Evolutionary conservation across 2,329 filamentous ascomycete species (phyloP).

Genomic region (Calonectria pseudoreteaudii): DNA sequence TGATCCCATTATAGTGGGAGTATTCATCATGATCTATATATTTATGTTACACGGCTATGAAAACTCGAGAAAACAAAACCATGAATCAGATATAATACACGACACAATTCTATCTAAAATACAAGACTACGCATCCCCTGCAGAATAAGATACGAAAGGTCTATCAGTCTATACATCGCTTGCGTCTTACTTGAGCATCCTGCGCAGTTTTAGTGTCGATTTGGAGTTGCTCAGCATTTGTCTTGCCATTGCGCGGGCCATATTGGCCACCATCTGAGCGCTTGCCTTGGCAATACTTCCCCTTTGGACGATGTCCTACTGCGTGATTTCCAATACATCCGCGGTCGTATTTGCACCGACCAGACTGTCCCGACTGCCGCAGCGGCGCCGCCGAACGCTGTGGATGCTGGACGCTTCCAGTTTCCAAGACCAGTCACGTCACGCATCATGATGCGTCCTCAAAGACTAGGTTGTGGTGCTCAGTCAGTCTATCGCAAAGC

Average conservation of each 20-base stretch:
- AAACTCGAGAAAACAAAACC: not conserved
- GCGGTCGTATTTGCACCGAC: no score
- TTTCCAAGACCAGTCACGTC: not conserved
- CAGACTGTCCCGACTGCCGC: no score
- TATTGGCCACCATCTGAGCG: no score
- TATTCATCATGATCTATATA: not conserved
- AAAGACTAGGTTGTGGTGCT: conserved; percentile 26
- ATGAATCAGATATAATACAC: not conserved
- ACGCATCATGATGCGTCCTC: not conserved
- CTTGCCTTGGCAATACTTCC: no score
- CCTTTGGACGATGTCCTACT: no score
- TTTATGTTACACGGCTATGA: not conserved
- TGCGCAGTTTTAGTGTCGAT: not conserved
- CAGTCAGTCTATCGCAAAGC: conserved; percentile 22
- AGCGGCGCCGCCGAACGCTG: no score
- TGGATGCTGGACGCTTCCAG: not conserved
- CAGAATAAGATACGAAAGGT: not conserved
- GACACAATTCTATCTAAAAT: not conserved
- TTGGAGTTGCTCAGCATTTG: not conserved
- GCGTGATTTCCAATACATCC: no score
- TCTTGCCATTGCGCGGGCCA: not conserved
- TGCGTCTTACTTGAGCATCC: not conserved
- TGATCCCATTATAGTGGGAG: no score
- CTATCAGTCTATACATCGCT: not conserved
- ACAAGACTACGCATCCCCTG: not conserved